A percentile compares a stretch with the other conserved stretches of the same genome.
These are phyloP conservation scores for Peronosclerospora sorghi DNA, from an alignment of 352 stramenopile species.

Conservation along the genomic window DNA sequence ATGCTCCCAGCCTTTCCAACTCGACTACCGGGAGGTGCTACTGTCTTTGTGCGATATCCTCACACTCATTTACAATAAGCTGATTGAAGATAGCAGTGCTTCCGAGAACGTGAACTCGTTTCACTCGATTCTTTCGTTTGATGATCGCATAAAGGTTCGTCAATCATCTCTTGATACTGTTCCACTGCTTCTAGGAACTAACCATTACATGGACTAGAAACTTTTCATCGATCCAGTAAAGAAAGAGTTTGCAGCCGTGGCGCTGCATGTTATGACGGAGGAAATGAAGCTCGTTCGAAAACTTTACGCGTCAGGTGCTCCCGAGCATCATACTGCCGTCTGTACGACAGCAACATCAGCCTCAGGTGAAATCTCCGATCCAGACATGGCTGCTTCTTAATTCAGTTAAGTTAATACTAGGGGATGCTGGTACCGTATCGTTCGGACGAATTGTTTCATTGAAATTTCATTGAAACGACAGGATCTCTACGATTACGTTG, in stretches of 20 bases:
- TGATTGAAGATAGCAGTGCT: conserved; percentile 65
- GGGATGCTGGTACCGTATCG: too few relatives aligned
- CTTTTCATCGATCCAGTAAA: conserved; percentile 72
- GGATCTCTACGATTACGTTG: too few relatives aligned
- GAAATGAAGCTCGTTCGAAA: conserved; percentile 52
- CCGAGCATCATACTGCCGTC: background rate
- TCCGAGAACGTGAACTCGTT: conserved; percentile 68
- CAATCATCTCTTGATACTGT: background rate
- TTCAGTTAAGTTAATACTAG: too few relatives aligned
- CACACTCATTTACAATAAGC: conserved; percentile 71
- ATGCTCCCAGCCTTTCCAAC: conserved; percentile 46
- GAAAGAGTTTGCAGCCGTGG: conserved; percentile 66
- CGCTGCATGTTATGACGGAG: conserved; percentile 38
- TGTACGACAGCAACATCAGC: background rate
- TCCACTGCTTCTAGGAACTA: background rate
- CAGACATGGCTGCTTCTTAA: too few relatives aligned
- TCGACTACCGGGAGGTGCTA: conserved; percentile 75
- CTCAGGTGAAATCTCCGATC: background rate
- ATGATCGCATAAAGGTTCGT: conserved; percentile 70
- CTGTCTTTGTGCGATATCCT: conserved; percentile 77
- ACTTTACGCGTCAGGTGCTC: conserved; percentile 22
- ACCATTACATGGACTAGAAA: conserved; percentile 36
- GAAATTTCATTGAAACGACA: too few relatives aligned
- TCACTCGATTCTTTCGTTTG: conserved; percentile 65
- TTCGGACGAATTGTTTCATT: too few relatives aligned